Evolutionary conservation across 1,139 yeast genomes (phyloP).

Genomic region (Kluyveromyces marxianus): DNA sequence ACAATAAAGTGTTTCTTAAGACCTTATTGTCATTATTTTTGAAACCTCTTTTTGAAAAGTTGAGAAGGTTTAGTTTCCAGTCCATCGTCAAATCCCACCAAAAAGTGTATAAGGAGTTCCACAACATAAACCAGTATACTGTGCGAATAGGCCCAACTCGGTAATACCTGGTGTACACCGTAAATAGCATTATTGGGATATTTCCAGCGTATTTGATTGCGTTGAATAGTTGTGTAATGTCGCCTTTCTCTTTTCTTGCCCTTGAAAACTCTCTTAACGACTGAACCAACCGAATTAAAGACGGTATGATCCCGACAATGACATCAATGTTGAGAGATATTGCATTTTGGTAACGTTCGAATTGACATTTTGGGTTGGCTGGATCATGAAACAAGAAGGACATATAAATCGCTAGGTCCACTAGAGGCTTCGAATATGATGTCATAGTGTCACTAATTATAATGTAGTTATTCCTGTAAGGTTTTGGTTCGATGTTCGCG

Average conservation of each 20-base stretch:
- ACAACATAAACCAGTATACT: slow-evolving; percentile 19
- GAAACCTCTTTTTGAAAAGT: slow-evolving; percentile 14
- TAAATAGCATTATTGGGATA: slow-evolving; percentile 49
- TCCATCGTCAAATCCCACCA: slow-evolving; percentile 86
- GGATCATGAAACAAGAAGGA: slow-evolving; percentile 32
- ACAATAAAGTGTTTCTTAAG: slow-evolving; percentile 19
- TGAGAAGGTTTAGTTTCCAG: slow-evolving; percentile 69
- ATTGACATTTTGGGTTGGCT: slow-evolving; percentile 3
- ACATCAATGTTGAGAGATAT: slow-evolving; percentile 16
- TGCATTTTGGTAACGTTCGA: slow-evolving; percentile 3
- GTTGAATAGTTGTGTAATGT: slow-evolving; percentile 58
- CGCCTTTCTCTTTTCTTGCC: slow-evolving; percentile 31
- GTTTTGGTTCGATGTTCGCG: slow-evolving; percentile 41
- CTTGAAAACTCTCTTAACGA: slow-evolving; percentile 62
- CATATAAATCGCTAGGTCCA: slow-evolving; percentile 51
- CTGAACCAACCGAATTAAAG: slow-evolving; percentile 66
- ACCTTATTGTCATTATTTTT: slow-evolving; percentile 10
- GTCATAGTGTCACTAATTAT: slow-evolving; percentile 74
- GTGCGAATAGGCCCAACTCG: slow-evolving; percentile 9
- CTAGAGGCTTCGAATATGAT: slow-evolving; percentile 66
- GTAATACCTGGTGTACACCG: slow-evolving; percentile 25
- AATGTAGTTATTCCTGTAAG: slow-evolving; percentile 76
- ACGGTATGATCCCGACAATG: slow-evolving; percentile 51
- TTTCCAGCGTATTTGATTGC: slow-evolving; percentile 67
- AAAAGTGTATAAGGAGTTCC: slow-evolving; percentile 72